Conservation (phyloP, 2,329 filamentous ascomycete species). For the Penicillium capsulatum region DNA sequence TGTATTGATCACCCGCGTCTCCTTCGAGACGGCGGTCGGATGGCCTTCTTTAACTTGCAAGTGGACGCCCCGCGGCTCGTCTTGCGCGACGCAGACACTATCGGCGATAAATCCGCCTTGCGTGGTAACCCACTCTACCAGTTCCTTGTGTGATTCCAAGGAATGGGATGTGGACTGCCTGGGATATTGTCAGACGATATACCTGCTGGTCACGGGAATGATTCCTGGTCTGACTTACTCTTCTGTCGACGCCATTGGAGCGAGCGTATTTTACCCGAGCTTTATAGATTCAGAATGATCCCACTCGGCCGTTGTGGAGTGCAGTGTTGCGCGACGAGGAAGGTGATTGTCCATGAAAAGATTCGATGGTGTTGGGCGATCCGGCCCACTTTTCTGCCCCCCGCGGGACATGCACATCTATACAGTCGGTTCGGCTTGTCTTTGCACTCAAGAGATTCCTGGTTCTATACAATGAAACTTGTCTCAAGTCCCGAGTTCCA, state of each 20-base stretch:
- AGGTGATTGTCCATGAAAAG: constrained; percentile 17
- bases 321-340: constrained; percentile 5
- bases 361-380: constrained; percentile 19
- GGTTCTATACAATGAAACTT: too few species aligned
- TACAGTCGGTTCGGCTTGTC: not conserved
- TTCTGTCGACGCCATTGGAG: constrained; percentile 27
- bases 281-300: not conserved
- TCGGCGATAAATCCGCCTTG: constrained; percentile 34
- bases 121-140: constrained; percentile 32
- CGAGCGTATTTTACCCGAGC: not conserved
- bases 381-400: constrained; percentile 21
- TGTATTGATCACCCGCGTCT: constrained; percentile 35
- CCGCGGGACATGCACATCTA: not conserved
- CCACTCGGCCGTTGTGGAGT: too few species aligned
- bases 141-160: constrained; percentile 25
- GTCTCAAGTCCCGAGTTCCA: too few species aligned
- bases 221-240: constrained; percentile 20
- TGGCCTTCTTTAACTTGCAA: constrained; percentile 32
- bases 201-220: not conserved
- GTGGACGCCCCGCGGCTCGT: constrained; percentile 34
- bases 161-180: constrained; percentile 12
- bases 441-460: too few species aligned
- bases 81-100: constrained; percentile 32
- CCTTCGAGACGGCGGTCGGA: constrained; percentile 21
- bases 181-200: constrained; percentile 10